Percentiles rank a stretch among this genome's conserved stretches.
phyloP scores from a whole-genome alignment of 1,139 yeast species.

The Pichia sorboxylosa region DNA sequence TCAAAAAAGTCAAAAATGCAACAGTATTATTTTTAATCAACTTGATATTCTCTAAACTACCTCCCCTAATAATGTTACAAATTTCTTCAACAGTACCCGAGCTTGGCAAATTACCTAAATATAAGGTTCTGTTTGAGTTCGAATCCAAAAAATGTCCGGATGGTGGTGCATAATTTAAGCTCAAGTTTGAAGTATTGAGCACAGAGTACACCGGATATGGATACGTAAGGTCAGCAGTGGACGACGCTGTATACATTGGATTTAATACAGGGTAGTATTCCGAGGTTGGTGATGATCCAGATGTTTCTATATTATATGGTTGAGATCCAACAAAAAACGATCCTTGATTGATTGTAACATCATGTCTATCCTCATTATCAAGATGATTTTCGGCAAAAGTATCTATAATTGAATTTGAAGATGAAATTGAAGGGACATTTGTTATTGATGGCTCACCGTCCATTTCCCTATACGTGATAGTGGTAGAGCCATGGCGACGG shows the following conservation, averaged over 20 bases:
- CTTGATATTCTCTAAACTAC: conserved; percentile 56
- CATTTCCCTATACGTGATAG: no score
- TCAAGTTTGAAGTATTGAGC: no score
- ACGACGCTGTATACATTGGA: neutral
- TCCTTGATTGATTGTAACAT: conserved; percentile 6
- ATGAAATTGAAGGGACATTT: conserved; percentile 27
- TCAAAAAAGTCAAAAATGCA: conserved; percentile 85
- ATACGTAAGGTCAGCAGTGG: neutral
- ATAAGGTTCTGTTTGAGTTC: conserved; percentile 78
- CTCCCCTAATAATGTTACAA: conserved; percentile 91
- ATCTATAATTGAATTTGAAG: conserved; percentile 1
- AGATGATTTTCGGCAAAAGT: conserved; percentile 3
- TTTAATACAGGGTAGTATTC: conserved; percentile 3
- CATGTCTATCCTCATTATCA: conserved; percentile 1
- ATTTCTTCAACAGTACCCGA: conserved; percentile 83
- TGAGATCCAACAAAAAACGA: conserved; percentile 19
- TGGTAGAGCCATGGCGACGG: no score
- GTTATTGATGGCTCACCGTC: no score
- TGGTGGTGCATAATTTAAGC: no score
- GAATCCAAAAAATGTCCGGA: neutral
- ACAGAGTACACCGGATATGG: neutral
- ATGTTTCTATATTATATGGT: conserved; percentile 17
- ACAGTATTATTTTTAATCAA: conserved; percentile 38
- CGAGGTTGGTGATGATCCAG: conserved; percentile 7
- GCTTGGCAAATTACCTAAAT: conserved; percentile 77